Base-by-base conservation (phyloP, 2,329 filamentous ascomycete species). In the Scedosporium dehoogii region DNA sequence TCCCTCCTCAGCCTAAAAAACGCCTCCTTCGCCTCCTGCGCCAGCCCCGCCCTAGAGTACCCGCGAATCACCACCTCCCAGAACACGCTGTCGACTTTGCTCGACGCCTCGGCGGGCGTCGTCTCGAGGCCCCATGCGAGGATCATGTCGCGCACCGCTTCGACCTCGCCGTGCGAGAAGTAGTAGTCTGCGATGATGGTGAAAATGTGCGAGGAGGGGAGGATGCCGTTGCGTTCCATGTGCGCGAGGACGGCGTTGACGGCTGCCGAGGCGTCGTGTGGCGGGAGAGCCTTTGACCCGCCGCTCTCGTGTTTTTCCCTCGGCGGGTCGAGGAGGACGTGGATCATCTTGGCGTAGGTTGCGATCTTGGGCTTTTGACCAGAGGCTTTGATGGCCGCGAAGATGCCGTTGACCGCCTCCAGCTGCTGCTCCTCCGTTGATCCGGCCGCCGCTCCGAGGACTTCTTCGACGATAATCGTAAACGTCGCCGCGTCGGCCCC, bases 51-150 rank as follows among this genome's bases (percentile, higher is more conserved):
- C 12, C 73, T 66, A 6, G 87, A 83, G 70, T 88, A 90, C 1
- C 87, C 88, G 69, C 85, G 83, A 65, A 92, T 81, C 64, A 88
- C 78, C 61, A 86, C 81, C 72, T 90, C 87, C 80, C 86, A 91
- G 67, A 92, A 85, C 14, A 86, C 79, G 64, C 79, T 78, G 71
- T 91, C 88, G 2, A 78, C 60, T 27, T 59, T 57, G 62, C 69
- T 67, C 14, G 72, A 66, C 61, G 73, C 74, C 58, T 70, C 65
- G 5, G 64, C 60, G 58, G 73, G 68, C 63, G 62, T 66, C 2
- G 62, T 66, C 65, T 73, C 70, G 65, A 82, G 74, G 25, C 83
- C 73, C 63, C 79, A 77, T 69, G 89, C 82, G 23, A 77, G 74
- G 21, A 91, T 83, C 3, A 92, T 75, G 0, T 72, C 70, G 44